Conservation (phyloP, 192 early-diverging fungal genomes). For the Coemansia sp. region DNA sequence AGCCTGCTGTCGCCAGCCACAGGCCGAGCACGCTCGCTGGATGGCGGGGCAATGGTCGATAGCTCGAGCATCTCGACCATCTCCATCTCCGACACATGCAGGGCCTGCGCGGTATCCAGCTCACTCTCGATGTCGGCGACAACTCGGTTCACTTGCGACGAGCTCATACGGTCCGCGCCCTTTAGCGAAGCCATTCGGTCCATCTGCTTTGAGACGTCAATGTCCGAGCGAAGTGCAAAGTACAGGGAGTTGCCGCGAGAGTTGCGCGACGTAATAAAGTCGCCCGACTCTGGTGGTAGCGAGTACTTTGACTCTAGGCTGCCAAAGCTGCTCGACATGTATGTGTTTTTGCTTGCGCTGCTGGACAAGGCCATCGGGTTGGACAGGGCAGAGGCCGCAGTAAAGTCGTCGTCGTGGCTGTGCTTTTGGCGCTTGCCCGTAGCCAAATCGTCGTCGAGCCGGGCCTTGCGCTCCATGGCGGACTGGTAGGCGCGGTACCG, state of each 20-base stretch:
- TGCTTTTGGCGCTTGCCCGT: conserved; percentile 18
- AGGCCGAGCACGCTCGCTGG: background rate
- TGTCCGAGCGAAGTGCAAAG: conserved; percentile 23
- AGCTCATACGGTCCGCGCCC: conserved; percentile 17
- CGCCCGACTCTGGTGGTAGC: conserved; percentile 44
- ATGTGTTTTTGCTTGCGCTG: background rate
- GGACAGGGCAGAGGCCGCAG: background rate
- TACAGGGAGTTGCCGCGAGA: conserved; percentile 26
- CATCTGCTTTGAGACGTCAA: conserved; percentile 22
- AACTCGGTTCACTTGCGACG: conserved; percentile 33
- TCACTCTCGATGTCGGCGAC: conserved; percentile 40
- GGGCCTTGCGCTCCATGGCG: conserved; percentile 17
- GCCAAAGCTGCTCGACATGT: background rate
- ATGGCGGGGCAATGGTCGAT: background rate
- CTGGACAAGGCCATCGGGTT: background rate
- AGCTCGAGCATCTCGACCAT: background rate
- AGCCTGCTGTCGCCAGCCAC: conserved; percentile 40
- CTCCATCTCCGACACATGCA: conserved; percentile 15
- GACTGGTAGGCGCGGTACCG: conserved; percentile 27
- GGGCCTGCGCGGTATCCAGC: conserved; percentile 15
- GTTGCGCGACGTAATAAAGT: conserved; percentile 40
- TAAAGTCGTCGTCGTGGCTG: background rate
- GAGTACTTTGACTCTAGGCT: conserved; percentile 10
- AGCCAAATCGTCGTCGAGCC: conserved; percentile 4
- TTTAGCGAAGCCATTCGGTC: conserved; percentile 3